phyloP scores from a whole-genome alignment of 495 filamentous ascomycete genomes.

The Apodospora peruviana region DNA sequence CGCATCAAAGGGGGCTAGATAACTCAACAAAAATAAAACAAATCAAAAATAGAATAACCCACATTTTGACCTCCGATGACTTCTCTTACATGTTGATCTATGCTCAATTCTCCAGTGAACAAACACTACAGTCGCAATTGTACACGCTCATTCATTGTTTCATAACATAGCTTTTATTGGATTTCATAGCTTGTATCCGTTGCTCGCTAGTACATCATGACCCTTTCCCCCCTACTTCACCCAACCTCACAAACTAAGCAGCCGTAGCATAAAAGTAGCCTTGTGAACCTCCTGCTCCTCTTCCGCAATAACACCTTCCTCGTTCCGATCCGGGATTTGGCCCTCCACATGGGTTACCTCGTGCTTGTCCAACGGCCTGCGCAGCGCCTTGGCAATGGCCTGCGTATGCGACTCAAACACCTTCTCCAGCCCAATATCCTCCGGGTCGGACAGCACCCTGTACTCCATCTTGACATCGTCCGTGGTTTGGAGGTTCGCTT shows the following conservation, averaged over 20 bases:
- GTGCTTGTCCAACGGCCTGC: conserved; percentile 74
- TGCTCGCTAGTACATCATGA: too few relatives aligned
- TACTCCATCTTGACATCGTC: conserved; percentile 45
- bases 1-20: too few relatives aligned
- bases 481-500: conserved; percentile 37
- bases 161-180: too few relatives aligned
- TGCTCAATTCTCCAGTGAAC: too few relatives aligned
- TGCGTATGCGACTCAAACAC: conserved; percentile 65
- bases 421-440: conserved; percentile 65
- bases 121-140: too few relatives aligned
- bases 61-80: too few relatives aligned
- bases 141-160: too few relatives aligned
- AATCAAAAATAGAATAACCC: too few relatives aligned
- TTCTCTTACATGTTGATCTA: too few relatives aligned
- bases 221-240: not conserved
- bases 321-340: conserved; percentile 50
- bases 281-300: conserved; percentile 89
- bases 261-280: conserved; percentile 75
- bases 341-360: conserved; percentile 58
- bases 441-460: conserved; percentile 55
- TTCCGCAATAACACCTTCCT: conserved; percentile 64
- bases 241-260: conserved; percentile 60
- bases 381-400: conserved; percentile 71
- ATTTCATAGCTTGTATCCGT: too few relatives aligned
- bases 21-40: too few relatives aligned